These are phyloP conservation scores for Salix suchowensis DNA, from an alignment of 345 rosid species.

Conservation along the genomic window DNA sequence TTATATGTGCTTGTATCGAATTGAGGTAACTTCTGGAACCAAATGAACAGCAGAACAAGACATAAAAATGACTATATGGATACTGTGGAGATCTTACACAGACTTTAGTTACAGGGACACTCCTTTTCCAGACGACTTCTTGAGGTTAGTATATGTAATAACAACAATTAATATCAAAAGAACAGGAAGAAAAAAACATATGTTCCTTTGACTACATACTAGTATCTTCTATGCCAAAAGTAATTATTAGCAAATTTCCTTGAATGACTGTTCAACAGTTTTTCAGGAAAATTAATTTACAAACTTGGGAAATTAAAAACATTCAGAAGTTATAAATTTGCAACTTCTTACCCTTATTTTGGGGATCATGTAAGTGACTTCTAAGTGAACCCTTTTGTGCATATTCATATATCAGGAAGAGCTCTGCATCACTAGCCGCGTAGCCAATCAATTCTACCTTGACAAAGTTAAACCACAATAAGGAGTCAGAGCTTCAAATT, in stretches of 20 bases:
- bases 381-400: constrained; percentile 85
- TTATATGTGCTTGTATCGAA: not conserved
- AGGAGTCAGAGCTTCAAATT: constrained; percentile 30
- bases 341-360: constrained; percentile 60
- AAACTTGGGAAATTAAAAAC: not conserved
- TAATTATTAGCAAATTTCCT: not conserved
- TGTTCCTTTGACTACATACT: not conserved
- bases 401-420: constrained; percentile 86
- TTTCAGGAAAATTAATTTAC: not conserved
- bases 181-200: not conserved
- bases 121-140: not conserved
- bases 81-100: not conserved
- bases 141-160: too few relatives aligned
- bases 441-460: constrained; percentile 96
- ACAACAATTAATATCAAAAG: not conserved
- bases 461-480: constrained; percentile 38
- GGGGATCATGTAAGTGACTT: constrained; percentile 85
- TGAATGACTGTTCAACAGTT: not conserved
- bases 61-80: too few relatives aligned
- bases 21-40: not conserved
- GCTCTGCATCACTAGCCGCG: constrained; percentile 68
- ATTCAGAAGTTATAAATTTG: not conserved
- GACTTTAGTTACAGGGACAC: not conserved
- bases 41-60: too few relatives aligned
- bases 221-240: not conserved